A percentile compares a stretch with the other conserved stretches of the same genome.
Evolutionary conservation across 495 filamentous ascomycete genomes (phyloP).

Genomic region (Aspergillus egyptiacus): DNA sequence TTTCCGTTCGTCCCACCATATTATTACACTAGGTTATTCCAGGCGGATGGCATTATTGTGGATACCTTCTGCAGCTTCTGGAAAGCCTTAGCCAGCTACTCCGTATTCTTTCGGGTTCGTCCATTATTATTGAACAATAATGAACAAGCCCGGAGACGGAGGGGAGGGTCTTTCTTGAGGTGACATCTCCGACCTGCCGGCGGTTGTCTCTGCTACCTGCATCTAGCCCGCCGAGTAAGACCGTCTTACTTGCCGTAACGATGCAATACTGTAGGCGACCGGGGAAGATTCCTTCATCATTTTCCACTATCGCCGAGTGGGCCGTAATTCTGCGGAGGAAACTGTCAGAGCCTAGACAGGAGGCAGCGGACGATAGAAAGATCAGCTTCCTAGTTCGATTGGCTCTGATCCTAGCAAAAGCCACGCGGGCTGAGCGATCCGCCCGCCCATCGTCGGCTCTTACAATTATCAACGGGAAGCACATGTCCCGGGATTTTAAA

Average conservation of each 20-base stretch:
- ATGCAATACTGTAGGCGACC: too few species aligned
- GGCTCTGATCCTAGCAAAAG: constrained; percentile 9
- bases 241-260: too few species aligned
- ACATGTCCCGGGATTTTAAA: constrained; percentile 8
- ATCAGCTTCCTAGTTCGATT: constrained; percentile 7
- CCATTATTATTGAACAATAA: too few species aligned
- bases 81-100: too few species aligned
- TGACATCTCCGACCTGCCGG: too few species aligned
- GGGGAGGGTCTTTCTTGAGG: too few species aligned
- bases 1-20: constrained; percentile 13
- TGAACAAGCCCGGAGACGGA: too few species aligned
- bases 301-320: background rate
- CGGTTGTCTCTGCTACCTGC: too few species aligned
- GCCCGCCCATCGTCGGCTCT: background rate
- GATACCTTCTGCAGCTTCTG: constrained; percentile 1
- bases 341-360: background rate
- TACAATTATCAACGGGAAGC: constrained; percentile 6
- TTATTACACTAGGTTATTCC: too few species aligned
- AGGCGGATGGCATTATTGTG: background rate
- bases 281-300: background rate
- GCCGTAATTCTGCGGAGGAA: background rate
- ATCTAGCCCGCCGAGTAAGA: too few species aligned
- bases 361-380: background rate
- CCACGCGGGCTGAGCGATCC: constrained; percentile 11
- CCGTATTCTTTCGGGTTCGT: too few species aligned